Conservation (phyloP, 2,329 filamentous ascomycete genomes). For the Verticillium nonalfalfae region DNA sequence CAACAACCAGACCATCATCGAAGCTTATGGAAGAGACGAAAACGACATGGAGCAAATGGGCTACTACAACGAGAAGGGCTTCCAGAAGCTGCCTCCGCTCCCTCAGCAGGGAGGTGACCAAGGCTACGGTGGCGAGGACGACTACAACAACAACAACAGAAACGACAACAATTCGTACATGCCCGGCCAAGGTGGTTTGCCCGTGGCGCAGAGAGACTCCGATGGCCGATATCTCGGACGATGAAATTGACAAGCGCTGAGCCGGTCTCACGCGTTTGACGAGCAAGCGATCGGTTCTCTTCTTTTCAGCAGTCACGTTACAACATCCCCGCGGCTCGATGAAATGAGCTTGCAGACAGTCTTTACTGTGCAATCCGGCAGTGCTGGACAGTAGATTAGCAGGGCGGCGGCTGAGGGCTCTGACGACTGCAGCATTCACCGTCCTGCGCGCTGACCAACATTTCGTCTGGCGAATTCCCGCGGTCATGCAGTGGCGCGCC, state of each 20-base stretch:
- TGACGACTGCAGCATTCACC: not conserved
- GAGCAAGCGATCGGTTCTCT: not conserved
- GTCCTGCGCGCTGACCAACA: not conserved
- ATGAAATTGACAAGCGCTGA: not conserved
- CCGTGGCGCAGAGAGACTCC: conserved; percentile 6
- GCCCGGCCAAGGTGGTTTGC: conserved; percentile 3
- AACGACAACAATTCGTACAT: not conserved
- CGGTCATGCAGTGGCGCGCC: not conserved
- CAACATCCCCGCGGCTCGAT: not conserved
- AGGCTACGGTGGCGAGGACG: not conserved
- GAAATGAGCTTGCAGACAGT: not conserved
- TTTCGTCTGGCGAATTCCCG: not conserved
- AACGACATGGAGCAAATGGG: conserved; percentile 1
- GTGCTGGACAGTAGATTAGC: not conserved
- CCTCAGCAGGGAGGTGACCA: not conserved
- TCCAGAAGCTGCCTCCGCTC: conserved; percentile 1
- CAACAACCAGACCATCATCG: conserved; percentile 1
- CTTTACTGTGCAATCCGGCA: not conserved
- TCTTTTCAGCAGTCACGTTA: not conserved
- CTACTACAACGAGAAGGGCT: conserved; percentile 3
- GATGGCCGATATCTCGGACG: conserved; percentile 7
- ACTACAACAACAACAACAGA: not conserved
- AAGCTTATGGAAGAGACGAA: not conserved
- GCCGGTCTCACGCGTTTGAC: not conserved
- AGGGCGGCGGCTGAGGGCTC: not conserved